Percentiles rank a stretch among this genome's conserved stretches.
These are phyloP conservation scores for Prunus padus DNA, from an alignment of 306 rosid genomes.

Conservation along the genomic window DNA sequence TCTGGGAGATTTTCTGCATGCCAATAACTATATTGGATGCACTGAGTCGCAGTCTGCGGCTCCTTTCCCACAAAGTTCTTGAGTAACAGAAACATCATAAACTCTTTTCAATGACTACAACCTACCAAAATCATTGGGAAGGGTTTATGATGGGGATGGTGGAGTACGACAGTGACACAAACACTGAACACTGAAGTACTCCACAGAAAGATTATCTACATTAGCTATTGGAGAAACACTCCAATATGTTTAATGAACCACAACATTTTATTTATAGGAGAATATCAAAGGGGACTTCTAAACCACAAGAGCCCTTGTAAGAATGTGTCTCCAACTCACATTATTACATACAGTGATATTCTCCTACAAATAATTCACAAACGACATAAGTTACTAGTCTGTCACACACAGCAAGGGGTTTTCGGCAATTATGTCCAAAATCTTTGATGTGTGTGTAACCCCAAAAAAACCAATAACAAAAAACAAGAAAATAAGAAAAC, in stretches of 20 bases:
- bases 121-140: not conserved
- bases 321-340: not conserved
- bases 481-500: too few species aligned
- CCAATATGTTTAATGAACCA: not conserved
- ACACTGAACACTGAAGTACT: not conserved
- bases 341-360: not conserved
- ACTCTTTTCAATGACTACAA: not conserved
- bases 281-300: not conserved
- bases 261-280: not conserved
- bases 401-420: not conserved
- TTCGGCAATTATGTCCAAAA: not conserved
- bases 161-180: not conserved
- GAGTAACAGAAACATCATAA: slow-evolving; percentile 6
- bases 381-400: not conserved
- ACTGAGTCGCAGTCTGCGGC: not conserved
- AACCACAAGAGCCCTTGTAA: not conserved
- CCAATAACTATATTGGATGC: slow-evolving; percentile 20
- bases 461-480: too few species aligned
- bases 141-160: slow-evolving; percentile 3
- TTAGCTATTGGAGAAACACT: not conserved
- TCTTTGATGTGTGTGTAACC: not conserved
- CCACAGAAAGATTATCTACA: not conserved
- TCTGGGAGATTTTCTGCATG: not conserved
- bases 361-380: not conserved
- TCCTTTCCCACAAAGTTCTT: slow-evolving; percentile 19